Percentiles rank a stretch among this genome's conserved stretches.
Conservation (phyloP, 345 rosid species). For the Noccaea caerulescens region DNA sequence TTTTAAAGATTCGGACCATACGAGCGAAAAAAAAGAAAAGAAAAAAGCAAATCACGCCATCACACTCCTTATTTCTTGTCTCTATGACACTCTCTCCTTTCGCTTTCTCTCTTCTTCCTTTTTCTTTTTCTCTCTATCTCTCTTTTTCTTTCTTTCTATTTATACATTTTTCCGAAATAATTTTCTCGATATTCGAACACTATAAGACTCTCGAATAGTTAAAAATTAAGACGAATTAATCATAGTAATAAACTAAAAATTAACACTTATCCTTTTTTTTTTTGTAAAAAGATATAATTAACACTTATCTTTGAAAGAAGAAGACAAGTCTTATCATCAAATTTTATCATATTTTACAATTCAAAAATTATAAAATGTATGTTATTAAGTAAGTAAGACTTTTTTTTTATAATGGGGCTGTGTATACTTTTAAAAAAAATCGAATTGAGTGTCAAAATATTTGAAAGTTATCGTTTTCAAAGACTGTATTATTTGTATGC, state of each 20-base stretch:
- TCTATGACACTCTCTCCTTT: constrained; percentile 57
- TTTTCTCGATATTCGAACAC: constrained; percentile 21
- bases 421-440: neutral
- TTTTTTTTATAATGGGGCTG: neutral
- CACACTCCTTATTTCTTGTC: constrained; percentile 40
- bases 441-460: neutral
- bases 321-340: too few relatives aligned
- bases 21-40: neutral
- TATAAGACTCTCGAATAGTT: neutral
- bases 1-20: constrained; percentile 30
- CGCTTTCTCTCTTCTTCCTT: constrained; percentile 49
- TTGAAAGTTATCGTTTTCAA: constrained; percentile 21
- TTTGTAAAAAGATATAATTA: too few relatives aligned
- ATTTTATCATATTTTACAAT: neutral
- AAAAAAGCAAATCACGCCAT: constrained; percentile 31
- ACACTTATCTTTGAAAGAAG: neutral
- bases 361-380: neutral
- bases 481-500: constrained; percentile 35
- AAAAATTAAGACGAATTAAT: neutral
- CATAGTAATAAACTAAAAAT: too few relatives aligned
- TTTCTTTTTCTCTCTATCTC: constrained; percentile 1
- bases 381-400: neutral
- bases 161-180: neutral
- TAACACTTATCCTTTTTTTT: too few relatives aligned
- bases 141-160: neutral